Evolutionary conservation across 306 rosid species (phyloP), one percentile per base, ranked within the genome.

Genomic region (Alnus glutinosa): DNA sequence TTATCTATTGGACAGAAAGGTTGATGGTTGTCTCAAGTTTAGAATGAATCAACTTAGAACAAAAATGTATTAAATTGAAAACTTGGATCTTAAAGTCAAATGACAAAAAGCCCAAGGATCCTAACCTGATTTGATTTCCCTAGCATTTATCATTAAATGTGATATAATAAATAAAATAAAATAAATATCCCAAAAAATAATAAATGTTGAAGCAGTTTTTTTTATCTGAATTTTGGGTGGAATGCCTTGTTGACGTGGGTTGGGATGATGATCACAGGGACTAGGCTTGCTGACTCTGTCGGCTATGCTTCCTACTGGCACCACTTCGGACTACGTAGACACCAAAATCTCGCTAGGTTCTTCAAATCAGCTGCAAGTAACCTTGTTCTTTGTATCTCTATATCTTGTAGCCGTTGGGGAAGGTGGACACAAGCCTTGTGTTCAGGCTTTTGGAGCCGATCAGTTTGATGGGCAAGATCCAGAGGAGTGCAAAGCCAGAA

Each of bases 341-440:
- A 50, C 58, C 71, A 55, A 39, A 16, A 18, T 28, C 34, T 51
- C 16, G 1, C 18, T 69, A 7, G 75, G 87, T 57, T 74, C 81
- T 76, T 70, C 84, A 1, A 30, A 73, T 23, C 70, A 37, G 34
- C 18, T 79, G 52, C 85, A 79, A 79, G 74, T 64, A 30, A 3
- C 80, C 23, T 75, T 84, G 2, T 86, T 88, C 77, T 88, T 88
- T 73, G 66, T 47, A 75, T 82, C 92, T 52, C 74, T 88, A 10
- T 88, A 88, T 76, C 55, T 88, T 3, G 87, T 88, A 6, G 92
- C 89, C 30, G 1, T 84, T 68, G 89, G 72, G 12, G 85, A 79
- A 83, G 86, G 88, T 1, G 92, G 92, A 4, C 89, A 88, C 79
- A 88, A 88, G 72, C 92, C 92, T 13, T 88, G 89, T 54, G 82